Conservation (phyloP, 805 yeast species). For the Candida chauliodis region DNA sequence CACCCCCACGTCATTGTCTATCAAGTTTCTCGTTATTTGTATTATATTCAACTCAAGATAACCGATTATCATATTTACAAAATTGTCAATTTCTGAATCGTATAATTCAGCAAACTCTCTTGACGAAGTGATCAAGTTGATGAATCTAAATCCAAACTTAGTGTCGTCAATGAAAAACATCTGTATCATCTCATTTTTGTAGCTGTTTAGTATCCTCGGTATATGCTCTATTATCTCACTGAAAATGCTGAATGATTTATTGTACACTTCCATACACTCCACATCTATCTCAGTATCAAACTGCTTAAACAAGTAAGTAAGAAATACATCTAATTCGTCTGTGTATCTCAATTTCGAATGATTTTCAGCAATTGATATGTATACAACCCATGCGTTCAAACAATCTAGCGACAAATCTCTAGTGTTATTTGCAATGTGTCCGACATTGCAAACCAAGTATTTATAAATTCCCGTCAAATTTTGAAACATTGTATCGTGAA, state of each 20-base stretch:
- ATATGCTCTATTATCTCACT: constrained; percentile 47
- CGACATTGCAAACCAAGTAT: constrained; percentile 12
- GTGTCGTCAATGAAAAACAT: constrained; percentile 38
- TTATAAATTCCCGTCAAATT: constrained; percentile 16
- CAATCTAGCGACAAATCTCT: constrained; percentile 20
- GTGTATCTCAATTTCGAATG: constrained; percentile 30
- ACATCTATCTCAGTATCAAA: constrained; percentile 10
- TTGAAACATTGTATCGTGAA: constrained; percentile 34
- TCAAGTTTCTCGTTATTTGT: constrained; percentile 37
- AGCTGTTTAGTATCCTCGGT: constrained; percentile 35
- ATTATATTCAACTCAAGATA: constrained; percentile 47
- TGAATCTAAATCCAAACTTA: constrained; percentile 43
- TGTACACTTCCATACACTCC: constrained; percentile 15
- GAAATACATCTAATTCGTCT: constrained; percentile 20
- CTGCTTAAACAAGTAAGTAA: constrained; percentile 20
- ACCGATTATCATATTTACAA: constrained; percentile 43
- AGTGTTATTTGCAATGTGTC: constrained; percentile 10
- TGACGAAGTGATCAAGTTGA: constrained; percentile 27
- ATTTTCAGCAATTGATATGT: constrained; percentile 33
- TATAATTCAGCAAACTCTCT: constrained; percentile 26
- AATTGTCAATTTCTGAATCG: constrained; percentile 35
- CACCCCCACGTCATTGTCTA: constrained; percentile 29
- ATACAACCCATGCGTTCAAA: constrained; percentile 34
- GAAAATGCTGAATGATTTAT: constrained; percentile 29
- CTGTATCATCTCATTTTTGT: constrained; percentile 26